These are phyloP conservation scores for Trichoderma aggressivum DNA, from an alignment of 2,329 filamentous ascomycete genomes.

Conservation along the genomic window DNA sequence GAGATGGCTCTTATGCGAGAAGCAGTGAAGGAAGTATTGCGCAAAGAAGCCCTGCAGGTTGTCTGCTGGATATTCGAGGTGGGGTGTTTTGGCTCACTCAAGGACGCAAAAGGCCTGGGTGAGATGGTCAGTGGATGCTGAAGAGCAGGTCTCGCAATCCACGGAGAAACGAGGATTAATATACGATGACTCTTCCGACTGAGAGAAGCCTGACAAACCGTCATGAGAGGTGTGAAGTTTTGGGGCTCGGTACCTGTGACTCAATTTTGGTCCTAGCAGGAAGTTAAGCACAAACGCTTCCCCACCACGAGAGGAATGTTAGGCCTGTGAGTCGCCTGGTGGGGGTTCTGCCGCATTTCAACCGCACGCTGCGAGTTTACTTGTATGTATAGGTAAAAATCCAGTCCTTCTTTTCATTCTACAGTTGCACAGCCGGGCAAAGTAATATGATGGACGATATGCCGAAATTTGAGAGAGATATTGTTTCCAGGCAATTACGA, in stretches of 20 bases:
- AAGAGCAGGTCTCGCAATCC: background rate
- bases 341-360: background rate
- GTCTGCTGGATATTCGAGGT: background rate
- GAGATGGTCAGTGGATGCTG: background rate
- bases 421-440: background rate
- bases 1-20: background rate
- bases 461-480: background rate
- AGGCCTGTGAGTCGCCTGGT: constrained; percentile 7
- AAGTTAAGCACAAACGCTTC: constrained; percentile 9
- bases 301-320: constrained; percentile 9
- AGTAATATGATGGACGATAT: background rate
- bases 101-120: background rate
- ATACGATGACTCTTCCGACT: constrained; percentile 3
- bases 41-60: background rate
- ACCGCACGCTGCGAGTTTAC: background rate
- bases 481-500: background rate
- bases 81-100: background rate
- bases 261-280: constrained; percentile 14
- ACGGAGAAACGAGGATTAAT: background rate
- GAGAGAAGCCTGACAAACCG: constrained; percentile 10
- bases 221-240: constrained; percentile 10
- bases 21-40: background rate
- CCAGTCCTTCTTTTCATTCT: background rate
- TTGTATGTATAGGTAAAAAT: background rate
- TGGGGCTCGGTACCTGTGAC: constrained; percentile 16